Percentiles rank a stretch among this genome's conserved stretches.
Evolutionary conservation across 306 rosid species (phyloP).

Genomic region (Quercus parvula): DNA sequence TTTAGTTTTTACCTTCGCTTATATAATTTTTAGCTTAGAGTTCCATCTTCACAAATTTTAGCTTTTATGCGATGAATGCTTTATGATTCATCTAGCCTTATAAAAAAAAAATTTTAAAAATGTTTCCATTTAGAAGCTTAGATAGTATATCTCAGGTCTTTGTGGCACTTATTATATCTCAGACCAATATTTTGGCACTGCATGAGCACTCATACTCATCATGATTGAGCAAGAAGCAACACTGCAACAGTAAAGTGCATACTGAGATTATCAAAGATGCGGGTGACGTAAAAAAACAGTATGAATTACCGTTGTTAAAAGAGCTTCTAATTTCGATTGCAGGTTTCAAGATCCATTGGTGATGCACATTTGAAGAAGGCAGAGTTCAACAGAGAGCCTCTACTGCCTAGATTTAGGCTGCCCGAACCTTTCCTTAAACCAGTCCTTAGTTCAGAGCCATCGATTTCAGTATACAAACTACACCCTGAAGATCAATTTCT

Average conservation of each 20-base stretch:
- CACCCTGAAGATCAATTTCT: constrained; percentile 64
- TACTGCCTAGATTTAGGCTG: constrained; percentile 50
- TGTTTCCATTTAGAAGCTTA: neutral
- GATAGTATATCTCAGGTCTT: neutral
- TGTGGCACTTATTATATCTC: neutral
- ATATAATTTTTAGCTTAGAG: neutral
- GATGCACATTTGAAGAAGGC: constrained; percentile 79
- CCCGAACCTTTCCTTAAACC: constrained; percentile 69
- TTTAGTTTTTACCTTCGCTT: neutral
- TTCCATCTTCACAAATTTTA: neutral
- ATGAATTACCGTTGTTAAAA: neutral
- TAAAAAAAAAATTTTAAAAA: neutral
- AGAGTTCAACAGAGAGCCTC: constrained; percentile 75
- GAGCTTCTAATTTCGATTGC: constrained; percentile 21
- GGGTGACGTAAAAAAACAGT: neutral
- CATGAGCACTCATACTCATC: neutral
- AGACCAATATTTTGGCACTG: neutral
- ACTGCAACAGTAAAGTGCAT: neutral
- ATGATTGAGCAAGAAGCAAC: neutral
- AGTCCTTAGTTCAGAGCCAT: constrained; percentile 65
- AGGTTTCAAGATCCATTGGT: constrained; percentile 84
- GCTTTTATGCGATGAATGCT: neutral
- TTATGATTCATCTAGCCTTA: neutral
- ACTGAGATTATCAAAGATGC: neutral
- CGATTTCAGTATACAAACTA: constrained; percentile 50